These are phyloP conservation scores for Hypoxylon lienhwacheense DNA, from an alignment of 495 filamentous ascomycete genomes.

Conservation along the genomic window DNA sequence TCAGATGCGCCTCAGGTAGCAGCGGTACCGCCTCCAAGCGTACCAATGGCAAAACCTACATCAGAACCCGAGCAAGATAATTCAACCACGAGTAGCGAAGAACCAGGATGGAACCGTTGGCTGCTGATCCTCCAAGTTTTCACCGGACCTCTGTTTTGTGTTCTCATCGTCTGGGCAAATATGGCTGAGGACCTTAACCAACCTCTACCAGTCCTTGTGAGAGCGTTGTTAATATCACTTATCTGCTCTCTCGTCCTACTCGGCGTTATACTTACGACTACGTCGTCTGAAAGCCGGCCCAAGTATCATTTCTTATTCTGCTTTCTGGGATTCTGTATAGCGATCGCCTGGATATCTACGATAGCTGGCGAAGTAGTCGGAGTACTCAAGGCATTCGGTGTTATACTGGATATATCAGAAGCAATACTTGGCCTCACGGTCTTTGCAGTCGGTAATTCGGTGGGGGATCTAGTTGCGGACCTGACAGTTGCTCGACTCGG, in stretches of 20 bases:
- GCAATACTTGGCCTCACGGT: constrained; percentile 94
- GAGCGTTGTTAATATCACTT: constrained; percentile 68
- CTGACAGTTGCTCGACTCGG: constrained; percentile 91
- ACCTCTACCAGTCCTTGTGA: constrained; percentile 51
- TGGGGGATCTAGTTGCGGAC: constrained; percentile 93
- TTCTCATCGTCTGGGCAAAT: constrained; percentile 75
- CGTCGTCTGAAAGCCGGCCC: constrained; percentile 59
- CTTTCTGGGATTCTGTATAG: constrained; percentile 87
- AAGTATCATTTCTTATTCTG: constrained; percentile 74
- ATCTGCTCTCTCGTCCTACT: constrained; percentile 69
- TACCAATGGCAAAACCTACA: constrained; percentile 30
- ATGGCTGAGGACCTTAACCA: constrained; percentile 54
- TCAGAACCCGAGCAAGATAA: constrained; percentile 31
- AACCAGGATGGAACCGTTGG: constrained; percentile 83
- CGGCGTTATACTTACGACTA: constrained; percentile 62
- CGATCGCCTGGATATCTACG: constrained; percentile 93
- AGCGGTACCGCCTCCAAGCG: constrained; percentile 7
- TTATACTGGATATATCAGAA: constrained; percentile 91
- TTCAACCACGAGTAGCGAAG: constrained; percentile 30
- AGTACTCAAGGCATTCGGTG: constrained; percentile 89
- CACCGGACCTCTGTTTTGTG: constrained; percentile 82
- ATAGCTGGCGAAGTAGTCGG: constrained; percentile 96
- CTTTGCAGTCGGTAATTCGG: constrained; percentile 94
- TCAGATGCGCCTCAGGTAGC: constrained; percentile 8
- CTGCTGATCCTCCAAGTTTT: constrained; percentile 82